A percentile compares a stretch with the other conserved stretches of the same genome.
Evolutionary conservation across 1,284 basidiomycete species (phyloP).

Genomic region (Termitomyces sp.): DNA sequence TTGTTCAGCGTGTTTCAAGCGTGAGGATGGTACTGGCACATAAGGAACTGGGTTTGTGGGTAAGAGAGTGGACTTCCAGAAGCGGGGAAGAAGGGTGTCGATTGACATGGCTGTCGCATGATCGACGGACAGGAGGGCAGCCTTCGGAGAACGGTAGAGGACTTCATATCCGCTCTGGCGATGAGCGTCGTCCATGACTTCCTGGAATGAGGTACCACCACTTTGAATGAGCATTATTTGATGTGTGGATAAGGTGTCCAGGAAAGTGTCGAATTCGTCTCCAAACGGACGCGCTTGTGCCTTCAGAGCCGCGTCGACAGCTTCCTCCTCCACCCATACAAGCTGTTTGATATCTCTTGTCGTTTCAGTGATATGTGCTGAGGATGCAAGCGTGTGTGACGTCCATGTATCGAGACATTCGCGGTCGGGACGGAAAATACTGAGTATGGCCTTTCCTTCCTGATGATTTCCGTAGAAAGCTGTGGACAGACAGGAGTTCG

Average conservation of each 20-base stretch:
- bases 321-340: conserved; percentile 57
- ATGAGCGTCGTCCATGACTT: conserved; percentile 25
- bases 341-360: conserved; percentile 34
- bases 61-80: conserved; percentile 56
- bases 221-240: conserved; percentile 12
- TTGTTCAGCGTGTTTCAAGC: conserved; percentile 42
- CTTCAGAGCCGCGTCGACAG: conserved; percentile 40
- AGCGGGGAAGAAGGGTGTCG: conserved; percentile 50
- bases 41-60: conserved; percentile 41
- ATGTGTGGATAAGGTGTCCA: conserved; percentile 17
- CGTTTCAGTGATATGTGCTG: conserved; percentile 23
- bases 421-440: conserved; percentile 41
- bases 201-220: conserved; percentile 20
- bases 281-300: conserved; percentile 20
- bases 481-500: conserved; percentile 40
- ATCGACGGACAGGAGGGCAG: conserved; percentile 43
- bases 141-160: conserved; percentile 35
- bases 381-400: conserved; percentile 9
- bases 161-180: conserved; percentile 23
- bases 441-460: conserved; percentile 34
- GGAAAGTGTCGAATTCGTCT: conserved; percentile 15
- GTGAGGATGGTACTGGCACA: conserved; percentile 47
- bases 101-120: conserved; percentile 31
- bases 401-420: conserved; percentile 16
- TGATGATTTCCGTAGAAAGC: conserved; percentile 52